Conservation (phyloP, 2,329 filamentous ascomycete genomes). For the Penicillium expansum region DNA sequence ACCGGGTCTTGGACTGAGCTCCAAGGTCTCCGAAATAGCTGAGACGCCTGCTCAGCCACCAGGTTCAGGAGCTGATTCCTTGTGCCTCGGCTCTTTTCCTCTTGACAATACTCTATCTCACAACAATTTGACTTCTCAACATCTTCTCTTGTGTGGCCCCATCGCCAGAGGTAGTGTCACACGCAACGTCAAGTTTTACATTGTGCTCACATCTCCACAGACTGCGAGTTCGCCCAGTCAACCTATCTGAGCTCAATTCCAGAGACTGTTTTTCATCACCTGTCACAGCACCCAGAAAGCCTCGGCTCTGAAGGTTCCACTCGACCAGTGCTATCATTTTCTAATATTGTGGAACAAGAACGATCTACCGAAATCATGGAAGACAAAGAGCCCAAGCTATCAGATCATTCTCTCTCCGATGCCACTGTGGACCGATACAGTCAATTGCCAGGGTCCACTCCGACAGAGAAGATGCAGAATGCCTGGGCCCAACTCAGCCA, state of each 20-base stretch:
- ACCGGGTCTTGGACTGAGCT: not conserved
- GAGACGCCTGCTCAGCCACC: constrained; percentile 19
- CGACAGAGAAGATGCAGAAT: constrained; percentile 33
- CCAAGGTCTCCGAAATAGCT: constrained; percentile 18
- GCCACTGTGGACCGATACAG: constrained; percentile 19
- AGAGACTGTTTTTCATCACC: not conserved
- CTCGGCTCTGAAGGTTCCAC: not conserved
- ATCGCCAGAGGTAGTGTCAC: not conserved
- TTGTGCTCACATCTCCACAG: constrained; percentile 1
- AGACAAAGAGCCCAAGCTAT: constrained; percentile 12
- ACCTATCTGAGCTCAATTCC: constrained; percentile 1
- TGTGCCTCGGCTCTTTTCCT: not conserved
- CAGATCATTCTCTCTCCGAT: not conserved
- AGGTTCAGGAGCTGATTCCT: not conserved
- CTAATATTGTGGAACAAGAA: not conserved
- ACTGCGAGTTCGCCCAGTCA: not conserved
- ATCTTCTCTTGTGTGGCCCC: not conserved
- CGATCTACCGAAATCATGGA: constrained; percentile 19
- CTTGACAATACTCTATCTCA: not conserved
- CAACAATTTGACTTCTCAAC: not conserved
- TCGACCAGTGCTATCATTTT: not conserved
- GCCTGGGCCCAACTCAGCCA: constrained; percentile 30
- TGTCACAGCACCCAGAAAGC: not conserved
- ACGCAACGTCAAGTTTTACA: not conserved
- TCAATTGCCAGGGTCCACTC: constrained; percentile 30